Conservation (phyloP, 148 eudicot genomes). For the Pouteria glomerata region DNA sequence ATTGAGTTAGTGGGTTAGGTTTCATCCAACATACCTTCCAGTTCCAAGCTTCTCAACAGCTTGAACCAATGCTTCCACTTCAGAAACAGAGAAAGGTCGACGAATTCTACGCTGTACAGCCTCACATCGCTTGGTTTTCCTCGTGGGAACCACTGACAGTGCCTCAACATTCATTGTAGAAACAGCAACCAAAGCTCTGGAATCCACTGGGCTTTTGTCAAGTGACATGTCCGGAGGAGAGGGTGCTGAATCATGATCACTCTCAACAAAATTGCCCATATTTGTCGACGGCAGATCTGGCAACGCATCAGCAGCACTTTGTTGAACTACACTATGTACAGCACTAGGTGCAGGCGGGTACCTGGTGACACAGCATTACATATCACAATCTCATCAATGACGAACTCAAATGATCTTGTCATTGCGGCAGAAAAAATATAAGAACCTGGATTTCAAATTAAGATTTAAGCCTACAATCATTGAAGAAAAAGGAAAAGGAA, state of each 20-base stretch:
- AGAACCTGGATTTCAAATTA: not conserved
- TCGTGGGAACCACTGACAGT: conserved; percentile 45
- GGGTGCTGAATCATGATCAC: conserved; percentile 88
- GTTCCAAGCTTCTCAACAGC: conserved; percentile 99
- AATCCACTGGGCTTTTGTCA: conserved; percentile 51
- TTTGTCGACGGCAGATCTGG: conserved; percentile 27
- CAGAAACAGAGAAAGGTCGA: conserved; percentile 88
- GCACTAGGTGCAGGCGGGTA: conserved; percentile 32
- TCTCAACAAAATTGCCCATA: conserved; percentile 52
- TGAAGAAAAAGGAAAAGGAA: not conserved
- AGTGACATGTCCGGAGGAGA: conserved; percentile 51
- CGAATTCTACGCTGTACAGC: conserved; percentile 88
- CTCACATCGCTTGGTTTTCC: conserved; percentile 64
- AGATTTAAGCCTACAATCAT: not conserved
- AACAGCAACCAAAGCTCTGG: conserved; percentile 51
- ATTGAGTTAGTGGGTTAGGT: not conserved
- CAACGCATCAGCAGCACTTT: conserved; percentile 30
- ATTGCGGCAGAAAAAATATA: not conserved
- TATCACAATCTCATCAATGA: not conserved
- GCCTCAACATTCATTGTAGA: conserved; percentile 52
- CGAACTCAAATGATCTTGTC: not conserved
- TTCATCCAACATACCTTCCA: conserved; percentile 57
- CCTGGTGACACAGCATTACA: conserved; percentile 31
- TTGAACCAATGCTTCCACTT: conserved; percentile 93
- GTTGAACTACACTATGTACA: conserved; percentile 26